Conservation (phyloP, 805 yeast species). For the Lipomyces starkeyi region DNA sequence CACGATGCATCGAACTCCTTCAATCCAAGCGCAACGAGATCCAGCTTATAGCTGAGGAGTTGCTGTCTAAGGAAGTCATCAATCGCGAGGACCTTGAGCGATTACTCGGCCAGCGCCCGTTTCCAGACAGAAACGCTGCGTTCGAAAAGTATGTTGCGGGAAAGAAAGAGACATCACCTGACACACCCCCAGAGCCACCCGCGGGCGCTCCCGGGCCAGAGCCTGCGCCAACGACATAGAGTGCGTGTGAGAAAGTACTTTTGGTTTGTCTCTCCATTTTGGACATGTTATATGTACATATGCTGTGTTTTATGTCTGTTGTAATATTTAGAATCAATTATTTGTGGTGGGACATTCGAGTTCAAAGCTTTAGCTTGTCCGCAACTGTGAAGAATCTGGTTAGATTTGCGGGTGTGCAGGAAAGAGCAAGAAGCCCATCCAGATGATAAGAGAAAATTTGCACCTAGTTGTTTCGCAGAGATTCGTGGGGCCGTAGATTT, state of each 20-base stretch:
- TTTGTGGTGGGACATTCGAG: not conserved
- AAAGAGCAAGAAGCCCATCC: too few relatives aligned
- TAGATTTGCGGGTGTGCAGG: too few relatives aligned
- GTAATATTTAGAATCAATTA: conserved; percentile 1
- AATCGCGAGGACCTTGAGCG: conserved; percentile 94
- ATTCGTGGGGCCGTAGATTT: too few relatives aligned
- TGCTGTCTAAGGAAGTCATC: conserved; percentile 84
- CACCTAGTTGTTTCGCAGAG: too few relatives aligned
- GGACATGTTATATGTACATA: not conserved
- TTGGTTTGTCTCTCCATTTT: not conserved
- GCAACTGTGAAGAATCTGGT: not conserved
- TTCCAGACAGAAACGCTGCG: conserved; percentile 87
- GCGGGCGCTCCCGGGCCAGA: conserved; percentile 10
- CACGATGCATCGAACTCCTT: conserved; percentile 70
- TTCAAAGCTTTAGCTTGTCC: too few relatives aligned
- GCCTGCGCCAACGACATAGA: conserved; percentile 17
- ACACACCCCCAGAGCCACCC: conserved; percentile 4
- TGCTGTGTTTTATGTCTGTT: not conserved
- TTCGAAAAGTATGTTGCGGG: conserved; percentile 67
- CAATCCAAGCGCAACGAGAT: conserved; percentile 75
- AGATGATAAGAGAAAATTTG: too few relatives aligned
- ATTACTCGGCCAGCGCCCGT: conserved; percentile 88
- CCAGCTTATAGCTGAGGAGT: conserved; percentile 83
- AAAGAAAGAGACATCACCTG: conserved; percentile 18
- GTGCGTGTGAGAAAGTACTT: not conserved